Evolutionary conservation across 441 rosid genomes (phyloP), one percentile per base, ranked within the genome.

Genomic region (Cnidoscolus chayamansa): DNA sequence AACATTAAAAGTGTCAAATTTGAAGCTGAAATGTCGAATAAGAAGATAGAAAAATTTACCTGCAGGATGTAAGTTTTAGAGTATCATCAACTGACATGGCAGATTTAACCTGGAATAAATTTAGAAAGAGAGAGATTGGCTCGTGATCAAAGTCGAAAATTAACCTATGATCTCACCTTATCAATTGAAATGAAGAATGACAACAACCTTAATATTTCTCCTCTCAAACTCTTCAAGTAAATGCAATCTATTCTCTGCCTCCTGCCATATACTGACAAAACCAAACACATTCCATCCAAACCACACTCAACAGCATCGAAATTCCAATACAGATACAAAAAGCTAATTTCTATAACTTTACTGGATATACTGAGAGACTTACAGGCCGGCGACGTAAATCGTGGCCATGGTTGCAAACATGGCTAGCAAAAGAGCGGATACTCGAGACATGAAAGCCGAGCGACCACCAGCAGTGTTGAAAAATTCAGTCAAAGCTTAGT

Each of bases 381-480:
- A 94, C 98, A 97, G 86, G 80, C 95, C 94, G 8, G 97, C 96
- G 9, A 91, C 94, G 68, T 91, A 91, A 68, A 90, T 76, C 49
- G 98, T 79, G 76, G 96, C 93, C 77, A 89, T 86, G 73, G 85
- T 76, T 4, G 96, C 90, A 50, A 94, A 81, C 96, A 94, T 91
- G 59, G 88, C 81, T 37, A 89, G 82, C 72, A 90, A 72, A 71
- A 90, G 86, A 25, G 87, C 72, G 30, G 92, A 84, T 56, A 85
- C 67, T 64, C 86, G 85, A 51, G 83, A 82, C 43, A 70, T 77
- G 43, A 84, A 76, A 55, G 67, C 69, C 83, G 81, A 74, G 68
- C 81, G 83, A 3, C 49, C 32, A 8, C 69, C 61, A 4, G 40
- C 40, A 25, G 25, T 25, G 25, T 25, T 25, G 25, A 25, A 25